Percentiles rank a stretch among this genome's conserved stretches.
Conservation (phyloP, 768 basidiomycete genomes). For the Grammothele lineata region DNA sequence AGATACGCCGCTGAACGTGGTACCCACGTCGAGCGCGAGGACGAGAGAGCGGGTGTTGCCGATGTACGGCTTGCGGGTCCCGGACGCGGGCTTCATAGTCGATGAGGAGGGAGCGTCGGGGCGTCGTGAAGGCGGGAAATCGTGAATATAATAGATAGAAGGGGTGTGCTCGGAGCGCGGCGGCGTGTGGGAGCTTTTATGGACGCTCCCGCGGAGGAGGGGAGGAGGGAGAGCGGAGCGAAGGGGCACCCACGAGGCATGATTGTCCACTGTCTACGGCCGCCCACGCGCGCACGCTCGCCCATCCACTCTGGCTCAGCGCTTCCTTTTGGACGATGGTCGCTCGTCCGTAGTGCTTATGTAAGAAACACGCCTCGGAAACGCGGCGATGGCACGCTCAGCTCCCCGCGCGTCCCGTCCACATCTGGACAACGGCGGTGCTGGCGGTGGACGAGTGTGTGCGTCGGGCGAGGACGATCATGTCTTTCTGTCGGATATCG, state of each 20-base stretch:
- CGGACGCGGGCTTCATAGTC: conserved; percentile 49
- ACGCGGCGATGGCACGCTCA: conserved; percentile 20
- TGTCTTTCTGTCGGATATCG: neutral
- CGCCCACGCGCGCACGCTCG: too few relatives aligned
- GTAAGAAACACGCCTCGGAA: conserved; percentile 17
- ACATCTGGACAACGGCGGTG: too few relatives aligned
- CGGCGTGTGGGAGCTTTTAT: conserved; percentile 8
- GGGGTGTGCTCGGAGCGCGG: conserved; percentile 1
- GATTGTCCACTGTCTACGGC: neutral
- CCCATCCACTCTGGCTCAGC: too few relatives aligned
- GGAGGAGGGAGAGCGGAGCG: conserved; percentile 3
- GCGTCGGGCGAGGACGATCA: neutral
- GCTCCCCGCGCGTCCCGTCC: too few relatives aligned
- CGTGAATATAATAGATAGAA: conserved; percentile 12
- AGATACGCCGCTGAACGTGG: conserved; percentile 79
- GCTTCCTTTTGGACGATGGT: neutral
- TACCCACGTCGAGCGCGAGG: conserved; percentile 78
- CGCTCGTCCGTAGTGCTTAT: conserved; percentile 7
- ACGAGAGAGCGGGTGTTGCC: conserved; percentile 63
- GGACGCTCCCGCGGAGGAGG: conserved; percentile 8
- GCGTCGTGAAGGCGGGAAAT: conserved; percentile 2
- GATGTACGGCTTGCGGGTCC: conserved; percentile 70
- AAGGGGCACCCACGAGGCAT: conserved; percentile 16
- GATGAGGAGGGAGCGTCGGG: conserved; percentile 1
- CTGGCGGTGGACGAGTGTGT: too few relatives aligned